phyloP scores from a whole-genome alignment of 495 filamentous ascomycete genomes.

The Cercophora newfieldiana region DNA sequence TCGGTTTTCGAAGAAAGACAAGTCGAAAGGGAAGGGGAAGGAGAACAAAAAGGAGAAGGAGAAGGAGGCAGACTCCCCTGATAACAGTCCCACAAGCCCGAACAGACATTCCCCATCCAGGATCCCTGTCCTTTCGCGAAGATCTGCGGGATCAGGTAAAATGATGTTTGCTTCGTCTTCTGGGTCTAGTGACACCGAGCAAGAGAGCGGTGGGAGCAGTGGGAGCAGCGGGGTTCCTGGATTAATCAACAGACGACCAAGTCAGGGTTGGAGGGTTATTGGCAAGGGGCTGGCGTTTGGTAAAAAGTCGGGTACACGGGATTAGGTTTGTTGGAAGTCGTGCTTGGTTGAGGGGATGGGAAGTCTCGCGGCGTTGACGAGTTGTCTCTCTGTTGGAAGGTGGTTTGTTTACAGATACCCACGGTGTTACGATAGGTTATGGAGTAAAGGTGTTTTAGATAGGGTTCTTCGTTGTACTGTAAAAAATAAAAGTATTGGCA shows the following conservation, averaged over 20 bases:
- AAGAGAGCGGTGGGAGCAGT: background rate
- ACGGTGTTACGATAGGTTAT: background rate
- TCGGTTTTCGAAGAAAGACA: background rate
- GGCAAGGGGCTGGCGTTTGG: background rate
- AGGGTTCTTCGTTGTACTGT: background rate
- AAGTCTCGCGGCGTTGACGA: background rate
- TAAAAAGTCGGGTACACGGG: background rate
- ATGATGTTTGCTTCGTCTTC: background rate
- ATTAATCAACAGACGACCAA: background rate
- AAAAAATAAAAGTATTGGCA: background rate
- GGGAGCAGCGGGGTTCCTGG: background rate
- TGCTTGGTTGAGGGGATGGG: background rate
- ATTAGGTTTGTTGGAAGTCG: background rate
- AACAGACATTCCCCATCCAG: background rate
- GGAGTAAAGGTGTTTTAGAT: background rate
- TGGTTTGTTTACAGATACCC: background rate
- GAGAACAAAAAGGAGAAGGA: background rate
- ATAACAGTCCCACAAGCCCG: background rate
- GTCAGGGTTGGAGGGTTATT: background rate
- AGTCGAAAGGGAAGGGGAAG: background rate
- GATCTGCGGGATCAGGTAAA: background rate
- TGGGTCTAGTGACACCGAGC: background rate
- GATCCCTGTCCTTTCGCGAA: background rate
- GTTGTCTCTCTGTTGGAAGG: background rate
- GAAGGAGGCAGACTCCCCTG: background rate